Evolutionary conservation across 2,329 filamentous ascomycete species (phyloP), one percentile per base, ranked within the genome.

Genomic region (Penicillium italicum): DNA sequence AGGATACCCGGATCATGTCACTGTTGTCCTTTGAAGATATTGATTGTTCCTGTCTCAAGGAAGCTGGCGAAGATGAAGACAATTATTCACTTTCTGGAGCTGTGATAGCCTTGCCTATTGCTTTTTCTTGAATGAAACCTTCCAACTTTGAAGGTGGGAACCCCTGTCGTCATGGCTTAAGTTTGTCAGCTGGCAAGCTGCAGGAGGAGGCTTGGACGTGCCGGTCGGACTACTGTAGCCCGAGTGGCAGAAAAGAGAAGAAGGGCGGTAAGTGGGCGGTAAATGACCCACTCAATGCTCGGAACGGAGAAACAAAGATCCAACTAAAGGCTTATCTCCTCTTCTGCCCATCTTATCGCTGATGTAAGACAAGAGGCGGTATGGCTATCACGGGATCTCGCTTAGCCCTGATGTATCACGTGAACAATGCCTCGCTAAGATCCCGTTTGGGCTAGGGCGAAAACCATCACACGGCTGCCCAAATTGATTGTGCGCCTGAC

Each of bases 401-500:
- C 60, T 63, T 69, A 73, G 37, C 70, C 70, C 69, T 66, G 65
- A 43, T 26, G 1, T 5, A 2, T 50, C 48, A 50, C 48, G 48
- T 50, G 48, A 16, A 20, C 10, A 18, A 37, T 50, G 48, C 37
- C 48, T 73, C 70, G 70, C 70, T 73, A 73, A 72, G 68, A 53
- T 62, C 70, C 65, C 56, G 63, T 71, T 66, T 57, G 62, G 70
- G 61, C 66, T 74, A 73, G 71, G 60, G 48, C 48, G 48, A 43
- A 50, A 50, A 22, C 48, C 48, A 50, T 34, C 48, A 69, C 70
- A 71, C 48, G 66, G 68, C 64, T 50, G 67, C 65, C 38, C 38
- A 72, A 71, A 68, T 72, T 72, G 69, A 67, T 72, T 73, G 71
- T 73, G 71, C 66, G 70, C 68, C 66, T 50, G 61, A 61, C 63